phyloP scores from a whole-genome alignment of 2,329 filamentous ascomycete genomes.

The Trichophyton simii region DNA sequence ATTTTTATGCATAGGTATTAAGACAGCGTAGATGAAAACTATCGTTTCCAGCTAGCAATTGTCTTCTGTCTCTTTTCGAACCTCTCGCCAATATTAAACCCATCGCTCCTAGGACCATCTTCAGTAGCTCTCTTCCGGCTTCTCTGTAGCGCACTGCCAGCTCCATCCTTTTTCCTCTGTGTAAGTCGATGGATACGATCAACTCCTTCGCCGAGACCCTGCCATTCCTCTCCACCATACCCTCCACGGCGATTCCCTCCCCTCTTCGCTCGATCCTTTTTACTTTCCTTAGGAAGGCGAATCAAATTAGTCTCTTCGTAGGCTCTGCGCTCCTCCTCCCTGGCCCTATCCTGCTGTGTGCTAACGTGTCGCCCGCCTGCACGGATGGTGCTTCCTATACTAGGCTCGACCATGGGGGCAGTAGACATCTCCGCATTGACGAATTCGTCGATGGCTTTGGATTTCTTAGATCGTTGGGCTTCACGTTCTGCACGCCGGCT shows the following conservation, averaged over 20 bases:
- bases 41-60: slow-evolving; percentile 32
- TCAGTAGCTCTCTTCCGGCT: slow-evolving; percentile 65
- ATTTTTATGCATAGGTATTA: neutral
- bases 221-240: slow-evolving; percentile 92
- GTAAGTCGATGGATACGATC: slow-evolving; percentile 79
- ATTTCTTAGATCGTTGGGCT: slow-evolving; percentile 54
- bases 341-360: slow-evolving; percentile 60
- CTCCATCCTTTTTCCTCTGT: slow-evolving; percentile 48
- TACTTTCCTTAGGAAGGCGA: slow-evolving; percentile 71
- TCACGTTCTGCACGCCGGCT: slow-evolving; percentile 47
- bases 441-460: slow-evolving; percentile 83
- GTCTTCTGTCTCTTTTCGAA: slow-evolving; percentile 36
- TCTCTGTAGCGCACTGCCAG: slow-evolving; percentile 54
- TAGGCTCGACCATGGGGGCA: slow-evolving; percentile 72
- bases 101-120: slow-evolving; percentile 57
- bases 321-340: slow-evolving; percentile 63
- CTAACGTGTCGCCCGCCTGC: slow-evolving; percentile 67
- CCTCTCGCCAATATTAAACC: slow-evolving; percentile 54
- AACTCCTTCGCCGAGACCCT: slow-evolving; percentile 67
- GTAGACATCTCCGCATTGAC: slow-evolving; percentile 70
- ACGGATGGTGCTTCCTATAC: slow-evolving; percentile 80
- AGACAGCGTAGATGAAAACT: neutral
- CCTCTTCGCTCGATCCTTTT: slow-evolving; percentile 68
- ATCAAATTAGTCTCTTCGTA: slow-evolving; percentile 93
- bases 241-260: slow-evolving; percentile 37